phyloP scores from a whole-genome alignment of 768 basidiomycete species.

The Zangia roseola region DNA sequence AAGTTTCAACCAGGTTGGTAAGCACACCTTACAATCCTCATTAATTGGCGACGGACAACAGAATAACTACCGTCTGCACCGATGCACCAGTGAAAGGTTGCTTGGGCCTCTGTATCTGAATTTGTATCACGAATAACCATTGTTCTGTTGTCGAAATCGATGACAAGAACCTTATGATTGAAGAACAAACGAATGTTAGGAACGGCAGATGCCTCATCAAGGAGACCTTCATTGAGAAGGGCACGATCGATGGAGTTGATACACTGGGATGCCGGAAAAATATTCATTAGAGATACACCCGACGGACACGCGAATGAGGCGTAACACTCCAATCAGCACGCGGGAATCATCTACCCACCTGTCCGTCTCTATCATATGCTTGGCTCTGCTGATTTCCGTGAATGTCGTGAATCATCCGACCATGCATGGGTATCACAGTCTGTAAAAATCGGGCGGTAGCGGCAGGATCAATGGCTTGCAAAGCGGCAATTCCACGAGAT shows the following conservation, averaged over 20 bases:
- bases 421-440: conserved; percentile 89
- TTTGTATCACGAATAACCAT: conserved; percentile 51
- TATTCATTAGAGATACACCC: conserved; percentile 22
- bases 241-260: conserved; percentile 93
- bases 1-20: conserved; percentile 8
- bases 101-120: conserved; percentile 42
- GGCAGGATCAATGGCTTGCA: conserved; percentile 74
- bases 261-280: conserved; percentile 50
- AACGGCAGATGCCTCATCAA: conserved; percentile 67
- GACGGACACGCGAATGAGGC: conserved; percentile 22
- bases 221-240: conserved; percentile 81
- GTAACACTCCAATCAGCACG: conserved; percentile 8
- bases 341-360: conserved; percentile 52
- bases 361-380: conserved; percentile 82
- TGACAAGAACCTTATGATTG: conserved; percentile 71
- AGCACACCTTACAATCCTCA: conserved; percentile 86
- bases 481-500: conserved; percentile 85
- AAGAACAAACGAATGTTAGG: conserved; percentile 72
- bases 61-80: conserved; percentile 96
- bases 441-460: conserved; percentile 69
- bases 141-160: conserved; percentile 69
- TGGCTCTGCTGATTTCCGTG: conserved; percentile 78
- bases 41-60: conserved; percentile 88
- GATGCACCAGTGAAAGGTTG: conserved; percentile 75
- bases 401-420: conserved; percentile 88